phyloP scores from a whole-genome alignment of 2,329 filamentous ascomycete genomes.

The Diplodia sapinea region DNA sequence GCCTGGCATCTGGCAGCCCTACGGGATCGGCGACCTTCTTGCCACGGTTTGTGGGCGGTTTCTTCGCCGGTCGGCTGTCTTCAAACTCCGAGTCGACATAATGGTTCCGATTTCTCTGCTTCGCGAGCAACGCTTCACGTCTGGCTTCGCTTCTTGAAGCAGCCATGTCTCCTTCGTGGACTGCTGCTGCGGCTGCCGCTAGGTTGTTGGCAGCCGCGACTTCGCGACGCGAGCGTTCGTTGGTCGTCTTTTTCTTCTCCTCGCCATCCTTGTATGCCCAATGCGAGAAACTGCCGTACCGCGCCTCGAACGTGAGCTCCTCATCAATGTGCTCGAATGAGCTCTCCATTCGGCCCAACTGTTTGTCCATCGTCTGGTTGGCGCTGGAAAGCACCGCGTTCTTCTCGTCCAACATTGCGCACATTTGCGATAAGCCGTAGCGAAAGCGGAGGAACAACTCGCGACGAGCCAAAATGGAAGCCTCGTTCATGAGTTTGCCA shows the following conservation, averaged over 20 bases:
- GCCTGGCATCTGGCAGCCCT: conserved; percentile 46
- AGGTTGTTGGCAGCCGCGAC: conserved; percentile 74
- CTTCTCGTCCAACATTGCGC: conserved; percentile 93
- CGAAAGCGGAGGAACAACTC: conserved; percentile 80
- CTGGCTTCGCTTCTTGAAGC: conserved; percentile 80
- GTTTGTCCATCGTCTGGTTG: conserved; percentile 84
- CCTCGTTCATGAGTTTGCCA: conserved; percentile 37
- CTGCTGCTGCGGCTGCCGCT: conserved; percentile 72
- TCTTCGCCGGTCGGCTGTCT: conserved; percentile 67
- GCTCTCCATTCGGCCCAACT: conserved; percentile 82
- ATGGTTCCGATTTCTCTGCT: conserved; percentile 66
- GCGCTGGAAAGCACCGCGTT: conserved; percentile 95
- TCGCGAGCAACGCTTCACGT: conserved; percentile 79
- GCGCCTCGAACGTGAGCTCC: conserved; percentile 93
- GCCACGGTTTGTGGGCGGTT: conserved; percentile 64
- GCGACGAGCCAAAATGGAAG: conserved; percentile 68
- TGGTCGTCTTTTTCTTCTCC: conserved; percentile 61
- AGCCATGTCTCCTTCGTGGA: conserved; percentile 81
- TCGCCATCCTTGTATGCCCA: conserved; percentile 93
- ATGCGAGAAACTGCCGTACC: conserved; percentile 87
- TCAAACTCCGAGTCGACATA: conserved; percentile 81
- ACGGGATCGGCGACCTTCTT: conserved; percentile 65
- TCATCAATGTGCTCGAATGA: conserved; percentile 84
- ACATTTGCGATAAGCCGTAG: conserved; percentile 79
- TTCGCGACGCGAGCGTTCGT: conserved; percentile 78